These are phyloP conservation scores for Thozetella sp. DNA, from an alignment of 495 filamentous ascomycete genomes.

Conservation along the genomic window DNA sequence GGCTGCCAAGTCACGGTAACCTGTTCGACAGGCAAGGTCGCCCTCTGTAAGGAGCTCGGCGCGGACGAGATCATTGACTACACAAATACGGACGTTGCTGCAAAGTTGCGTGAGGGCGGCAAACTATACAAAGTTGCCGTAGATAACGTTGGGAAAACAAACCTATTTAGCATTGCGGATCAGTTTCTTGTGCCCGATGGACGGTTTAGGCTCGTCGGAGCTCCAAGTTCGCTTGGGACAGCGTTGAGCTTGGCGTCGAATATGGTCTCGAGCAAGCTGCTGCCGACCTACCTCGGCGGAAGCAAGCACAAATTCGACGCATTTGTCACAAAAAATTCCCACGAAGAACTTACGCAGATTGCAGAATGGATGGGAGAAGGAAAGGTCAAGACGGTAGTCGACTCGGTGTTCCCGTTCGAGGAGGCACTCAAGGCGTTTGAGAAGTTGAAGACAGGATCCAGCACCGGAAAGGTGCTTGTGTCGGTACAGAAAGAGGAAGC, in stretches of 20 bases:
- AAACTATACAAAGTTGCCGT: constrained; percentile 51
- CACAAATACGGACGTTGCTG: constrained; percentile 13
- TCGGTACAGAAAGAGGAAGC: neutral
- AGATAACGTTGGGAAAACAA: constrained; percentile 54
- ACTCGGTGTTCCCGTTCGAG: constrained; percentile 5
- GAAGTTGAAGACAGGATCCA: constrained; percentile 7
- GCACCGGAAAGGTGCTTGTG: constrained; percentile 9
- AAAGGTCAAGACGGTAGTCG: constrained; percentile 4
- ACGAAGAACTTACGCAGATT: constrained; percentile 50
- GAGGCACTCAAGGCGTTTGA: constrained; percentile 6
- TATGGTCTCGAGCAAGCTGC: constrained; percentile 24
- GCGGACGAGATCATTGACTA: constrained; percentile 33
- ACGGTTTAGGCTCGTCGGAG: constrained; percentile 54
- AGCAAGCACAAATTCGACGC: constrained; percentile 44
- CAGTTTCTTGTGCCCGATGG: constrained; percentile 46
- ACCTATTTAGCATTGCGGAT: constrained; percentile 50
- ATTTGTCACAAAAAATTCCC: constrained; percentile 36
- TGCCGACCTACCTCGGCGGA: constrained; percentile 58
- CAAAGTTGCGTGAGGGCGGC: constrained; percentile 34
- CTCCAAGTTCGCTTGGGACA: neutral
- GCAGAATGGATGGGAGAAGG: constrained; percentile 29
- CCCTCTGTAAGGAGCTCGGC: constrained; percentile 20
- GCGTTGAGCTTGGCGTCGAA: neutral
- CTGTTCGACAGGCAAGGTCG: constrained; percentile 25
- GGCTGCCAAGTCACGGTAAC: constrained; percentile 46